These are phyloP conservation scores for Dichotomopilus funicola DNA, from an alignment of 2,329 filamentous ascomycete genomes.

Conservation along the genomic window DNA sequence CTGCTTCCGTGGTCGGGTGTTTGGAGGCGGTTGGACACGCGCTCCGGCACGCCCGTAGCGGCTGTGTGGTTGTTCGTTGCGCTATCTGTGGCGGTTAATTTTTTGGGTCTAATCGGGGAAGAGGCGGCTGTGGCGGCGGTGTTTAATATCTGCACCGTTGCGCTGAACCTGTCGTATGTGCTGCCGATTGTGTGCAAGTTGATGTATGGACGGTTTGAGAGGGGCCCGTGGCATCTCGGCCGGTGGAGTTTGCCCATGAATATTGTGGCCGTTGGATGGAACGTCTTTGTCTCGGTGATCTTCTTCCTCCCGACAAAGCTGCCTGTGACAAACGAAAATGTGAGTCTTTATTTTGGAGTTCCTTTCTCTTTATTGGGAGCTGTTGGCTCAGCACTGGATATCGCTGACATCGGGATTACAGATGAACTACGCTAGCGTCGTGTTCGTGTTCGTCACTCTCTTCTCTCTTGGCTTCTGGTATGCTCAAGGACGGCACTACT, in stretches of 20 bases:
- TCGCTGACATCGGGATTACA: neutral
- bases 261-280: constrained; percentile 42
- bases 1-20: constrained; percentile 38
- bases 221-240: constrained; percentile 47
- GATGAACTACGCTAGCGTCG: constrained; percentile 23
- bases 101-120: constrained; percentile 48
- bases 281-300: constrained; percentile 43
- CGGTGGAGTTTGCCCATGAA: constrained; percentile 35
- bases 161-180: constrained; percentile 45
- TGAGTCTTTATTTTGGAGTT: constrained; percentile 23
- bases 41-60: constrained; percentile 43
- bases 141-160: constrained; percentile 48
- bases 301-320: constrained; percentile 42
- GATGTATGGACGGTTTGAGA: constrained; percentile 39
- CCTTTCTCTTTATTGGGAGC: neutral
- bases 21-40: constrained; percentile 40
- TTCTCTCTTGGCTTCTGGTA: constrained; percentile 21
- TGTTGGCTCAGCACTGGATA: neutral
- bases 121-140: constrained; percentile 40
- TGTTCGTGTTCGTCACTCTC: constrained; percentile 17
- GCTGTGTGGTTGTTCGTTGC: constrained; percentile 48
- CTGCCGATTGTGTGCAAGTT: constrained; percentile 48
- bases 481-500: constrained; percentile 18
- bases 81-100: constrained; percentile 46
- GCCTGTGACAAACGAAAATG: constrained; percentile 40